These are phyloP conservation scores for Ensete glaucum DNA, from an alignment of 176 grass and related monocot species.

Conservation along the genomic window DNA sequence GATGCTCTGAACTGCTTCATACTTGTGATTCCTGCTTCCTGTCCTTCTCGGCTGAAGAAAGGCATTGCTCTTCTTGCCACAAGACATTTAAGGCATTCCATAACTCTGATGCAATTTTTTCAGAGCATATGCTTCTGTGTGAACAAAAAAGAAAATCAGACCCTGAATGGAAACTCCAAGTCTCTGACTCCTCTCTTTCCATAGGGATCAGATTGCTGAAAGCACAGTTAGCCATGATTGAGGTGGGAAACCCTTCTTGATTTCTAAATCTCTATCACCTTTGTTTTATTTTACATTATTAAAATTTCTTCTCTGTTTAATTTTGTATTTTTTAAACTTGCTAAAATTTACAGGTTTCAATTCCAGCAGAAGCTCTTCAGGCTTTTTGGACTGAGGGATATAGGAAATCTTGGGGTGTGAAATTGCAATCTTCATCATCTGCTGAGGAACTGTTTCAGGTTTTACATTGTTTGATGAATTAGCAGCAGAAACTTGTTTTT, in stretches of 20 bases:
- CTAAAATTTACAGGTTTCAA: slow-evolving; percentile 44
- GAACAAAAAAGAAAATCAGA: slow-evolving; percentile 52
- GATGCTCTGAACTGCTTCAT: slow-evolving; percentile 46
- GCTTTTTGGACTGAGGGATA: slow-evolving; percentile 62
- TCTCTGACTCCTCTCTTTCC: slow-evolving; percentile 37
- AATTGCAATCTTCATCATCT: slow-evolving; percentile 59
- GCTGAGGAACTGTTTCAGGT: slow-evolving; percentile 55
- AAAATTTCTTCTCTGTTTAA: slow-evolving; percentile 20
- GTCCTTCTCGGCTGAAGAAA: slow-evolving; percentile 64
- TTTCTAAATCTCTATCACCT: slow-evolving; percentile 12
- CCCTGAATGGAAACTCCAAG: slow-evolving; percentile 48
- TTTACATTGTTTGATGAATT: slow-evolving; percentile 7
- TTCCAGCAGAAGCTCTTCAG: slow-evolving; percentile 72
- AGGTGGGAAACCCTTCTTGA: slow-evolving; percentile 29
- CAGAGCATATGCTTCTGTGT: slow-evolving; percentile 54
- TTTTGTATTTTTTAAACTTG: slow-evolving; percentile 3
- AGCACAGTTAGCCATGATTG: slow-evolving; percentile 50
- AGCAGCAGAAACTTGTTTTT: not conserved
- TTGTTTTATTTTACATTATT: slow-evolving; percentile 14
- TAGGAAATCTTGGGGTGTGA: slow-evolving; percentile 77
- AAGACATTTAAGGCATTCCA: slow-evolving; percentile 60
- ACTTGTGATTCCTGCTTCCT: slow-evolving; percentile 57
- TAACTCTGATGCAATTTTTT: slow-evolving; percentile 31
- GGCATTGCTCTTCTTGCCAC: slow-evolving; percentile 75
- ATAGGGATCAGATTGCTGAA: slow-evolving; percentile 75